Conservation (phyloP, 805 yeast genomes). For the Spathaspora gorwiae region DNA sequence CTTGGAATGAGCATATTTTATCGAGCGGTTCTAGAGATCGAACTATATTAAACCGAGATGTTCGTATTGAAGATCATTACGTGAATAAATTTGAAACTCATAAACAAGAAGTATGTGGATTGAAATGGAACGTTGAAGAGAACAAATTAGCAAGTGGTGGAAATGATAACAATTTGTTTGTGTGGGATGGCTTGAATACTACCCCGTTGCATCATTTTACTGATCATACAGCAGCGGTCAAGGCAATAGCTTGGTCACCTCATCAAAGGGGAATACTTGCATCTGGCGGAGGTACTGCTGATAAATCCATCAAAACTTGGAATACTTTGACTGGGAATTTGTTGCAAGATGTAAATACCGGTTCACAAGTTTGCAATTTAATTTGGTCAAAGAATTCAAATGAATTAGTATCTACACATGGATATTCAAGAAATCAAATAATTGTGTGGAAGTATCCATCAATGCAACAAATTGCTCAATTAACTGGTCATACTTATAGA, state of each 20-base stretch:
- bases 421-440: conserved; percentile 85
- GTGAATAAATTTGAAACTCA: conserved; percentile 69
- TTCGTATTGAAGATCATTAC: conserved; percentile 78
- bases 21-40: conserved; percentile 86
- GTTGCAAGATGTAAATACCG: conserved; percentile 82
- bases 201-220: conserved; percentile 68
- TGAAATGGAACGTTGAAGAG: conserved; percentile 88
- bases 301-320: conserved; percentile 87
- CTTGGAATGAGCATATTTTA: conserved; percentile 91
- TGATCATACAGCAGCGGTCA: conserved; percentile 92
- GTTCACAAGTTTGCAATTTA: conserved; percentile 93
- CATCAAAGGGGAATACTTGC: conserved; percentile 93
- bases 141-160: conserved; percentile 94
- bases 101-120: conserved; percentile 93
- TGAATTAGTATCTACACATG: conserved; percentile 92
- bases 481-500: conserved; percentile 91
- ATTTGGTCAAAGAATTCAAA: conserved; percentile 90
- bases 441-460: conserved; percentile 92
- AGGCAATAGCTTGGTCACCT: conserved; percentile 97
- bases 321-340: conserved; percentile 76
- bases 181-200: conserved; percentile 78
- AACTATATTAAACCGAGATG: conserved; percentile 84
- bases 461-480: conserved; percentile 87
- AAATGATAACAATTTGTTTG: conserved; percentile 79
- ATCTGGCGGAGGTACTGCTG: conserved; percentile 96